Evolutionary conservation across 768 basidiomycete genomes (phyloP).

Genomic region (Punctularia strigosozonata): DNA sequence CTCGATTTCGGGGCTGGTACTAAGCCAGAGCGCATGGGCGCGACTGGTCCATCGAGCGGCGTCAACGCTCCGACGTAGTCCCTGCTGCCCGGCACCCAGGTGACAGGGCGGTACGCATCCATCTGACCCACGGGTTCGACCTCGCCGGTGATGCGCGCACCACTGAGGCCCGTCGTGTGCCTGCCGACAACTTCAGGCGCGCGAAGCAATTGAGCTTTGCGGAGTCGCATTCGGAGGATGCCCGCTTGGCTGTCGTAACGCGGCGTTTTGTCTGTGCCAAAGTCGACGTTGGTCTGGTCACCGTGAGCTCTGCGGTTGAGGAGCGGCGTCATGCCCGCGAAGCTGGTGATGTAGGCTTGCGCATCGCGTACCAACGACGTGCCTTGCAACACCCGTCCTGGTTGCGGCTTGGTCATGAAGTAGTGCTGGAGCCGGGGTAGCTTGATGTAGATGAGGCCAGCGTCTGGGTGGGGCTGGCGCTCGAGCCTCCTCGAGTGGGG

Average conservation of each 20-base stretch:
- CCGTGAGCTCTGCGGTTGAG: slow-evolving; percentile 11
- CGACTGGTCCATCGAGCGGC: too few relatives aligned
- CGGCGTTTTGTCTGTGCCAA: slow-evolving; percentile 17
- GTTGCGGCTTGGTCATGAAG: slow-evolving; percentile 37
- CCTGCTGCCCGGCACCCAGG: too few relatives aligned
- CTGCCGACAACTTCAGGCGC: not conserved
- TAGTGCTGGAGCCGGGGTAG: slow-evolving; percentile 41
- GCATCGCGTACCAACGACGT: not conserved
- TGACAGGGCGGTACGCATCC: too few relatives aligned
- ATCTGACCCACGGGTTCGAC: too few relatives aligned
- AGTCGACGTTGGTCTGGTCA: slow-evolving; percentile 9
- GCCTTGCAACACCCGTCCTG: slow-evolving; percentile 35
- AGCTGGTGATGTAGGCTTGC: slow-evolving; percentile 21
- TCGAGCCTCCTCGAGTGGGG: slow-evolving; percentile 32
- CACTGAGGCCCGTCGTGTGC: too few relatives aligned
- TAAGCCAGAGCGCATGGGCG: too few relatives aligned
- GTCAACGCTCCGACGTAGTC: too few relatives aligned
- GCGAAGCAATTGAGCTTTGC: not conserved
- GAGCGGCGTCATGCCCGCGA: slow-evolving; percentile 30
- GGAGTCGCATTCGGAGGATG: not conserved
- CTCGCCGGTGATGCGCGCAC: too few relatives aligned
- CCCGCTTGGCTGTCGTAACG: slow-evolving; percentile 18
- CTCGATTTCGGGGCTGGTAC: too few relatives aligned
- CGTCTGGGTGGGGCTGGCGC: slow-evolving; percentile 52
- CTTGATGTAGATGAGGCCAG: slow-evolving; percentile 48